Evolutionary conservation across 163 green algal species (phyloP), one percentile per base, ranked within the genome.

Genomic region (Scenedesmus sp.): DNA sequence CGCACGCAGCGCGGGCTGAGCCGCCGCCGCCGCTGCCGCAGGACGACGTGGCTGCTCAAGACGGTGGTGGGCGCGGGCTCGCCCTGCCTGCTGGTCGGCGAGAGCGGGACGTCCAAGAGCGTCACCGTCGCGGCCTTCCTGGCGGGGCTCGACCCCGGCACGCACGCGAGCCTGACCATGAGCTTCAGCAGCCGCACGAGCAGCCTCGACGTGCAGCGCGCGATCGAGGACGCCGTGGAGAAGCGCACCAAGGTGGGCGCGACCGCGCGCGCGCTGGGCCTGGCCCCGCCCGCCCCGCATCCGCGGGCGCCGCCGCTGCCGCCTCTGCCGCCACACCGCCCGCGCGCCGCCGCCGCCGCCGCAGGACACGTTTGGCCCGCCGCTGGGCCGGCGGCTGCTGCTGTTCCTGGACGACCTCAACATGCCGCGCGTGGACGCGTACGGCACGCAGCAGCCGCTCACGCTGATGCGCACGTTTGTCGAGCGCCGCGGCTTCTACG

Each of bases 381-480:
- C 91, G 17, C 86, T 95, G 81, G 92, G 92, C 76, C 94, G 95
- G 85, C 83, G 85, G 22, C 77, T 97, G 60, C 63, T 94, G 13
- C 87, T 94, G 65, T 97, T 94, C 78, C 71, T 95, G 28, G 92
- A 97, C 78, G 92, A 97, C 85, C 71, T 96, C 39, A 94, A 93
- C 86, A 96, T 97, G 91, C 92, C 92, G 2, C 83, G 82, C 13
- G 86, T 95, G 22, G 91, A 96, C 84, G 85, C 65, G 14, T 96
- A 96, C 81, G 93, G 92, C 78, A 95, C 90, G 5, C 91, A 95
- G 86, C 92, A 96, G 86, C 92, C 93, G 69, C 94, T 96, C 63
- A 92, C 92, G 24, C 80, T 96, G 77, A 84, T 97, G 22, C 96
- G 94, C 87, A 82, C 93, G 20, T 91, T 96, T 78, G 89, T 96